phyloP scores from a whole-genome alignment of 768 basidiomycete species.

The Tricholoma matsutake region DNA sequence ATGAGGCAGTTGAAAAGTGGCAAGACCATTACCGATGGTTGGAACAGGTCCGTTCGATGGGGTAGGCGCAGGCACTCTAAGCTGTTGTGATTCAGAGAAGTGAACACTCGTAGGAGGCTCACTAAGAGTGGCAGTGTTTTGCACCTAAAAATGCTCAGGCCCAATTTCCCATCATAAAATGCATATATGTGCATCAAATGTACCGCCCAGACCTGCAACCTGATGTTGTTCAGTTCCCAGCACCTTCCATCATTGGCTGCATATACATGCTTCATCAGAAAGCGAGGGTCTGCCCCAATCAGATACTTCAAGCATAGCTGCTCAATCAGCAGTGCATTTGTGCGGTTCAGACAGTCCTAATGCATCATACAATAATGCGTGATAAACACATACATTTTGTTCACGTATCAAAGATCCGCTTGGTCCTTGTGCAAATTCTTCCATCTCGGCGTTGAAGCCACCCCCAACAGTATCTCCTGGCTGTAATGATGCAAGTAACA shows the following conservation, averaged over 20 bases:
- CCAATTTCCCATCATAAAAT: not conserved
- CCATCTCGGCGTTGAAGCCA: not conserved
- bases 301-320: slow-evolving; percentile 1
- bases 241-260: not conserved
- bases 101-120: slow-evolving; percentile 1
- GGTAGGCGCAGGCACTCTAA: not conserved
- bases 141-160: not conserved
- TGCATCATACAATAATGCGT: not conserved
- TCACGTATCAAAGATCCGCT: slow-evolving; percentile 1
- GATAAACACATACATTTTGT: not conserved
- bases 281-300: not conserved
- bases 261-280: not conserved
- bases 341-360: slow-evolving; percentile 1
- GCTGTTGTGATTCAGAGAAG: not conserved
- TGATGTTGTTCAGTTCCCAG: slow-evolving; percentile 1
- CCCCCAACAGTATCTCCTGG: not conserved
- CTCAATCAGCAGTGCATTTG: slow-evolving; percentile 1
- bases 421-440: slow-evolving; percentile 3
- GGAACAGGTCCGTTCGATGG: not conserved
- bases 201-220: slow-evolving; percentile 1
- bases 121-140: not conserved
- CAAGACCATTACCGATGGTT: slow-evolving; percentile 1
- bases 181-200: not conserved
- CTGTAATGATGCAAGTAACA: not conserved
- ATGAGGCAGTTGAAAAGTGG: not conserved